These are phyloP conservation scores for Aspergillus sp. DNA, from an alignment of 2,329 filamentous ascomycete genomes.

Conservation along the genomic window DNA sequence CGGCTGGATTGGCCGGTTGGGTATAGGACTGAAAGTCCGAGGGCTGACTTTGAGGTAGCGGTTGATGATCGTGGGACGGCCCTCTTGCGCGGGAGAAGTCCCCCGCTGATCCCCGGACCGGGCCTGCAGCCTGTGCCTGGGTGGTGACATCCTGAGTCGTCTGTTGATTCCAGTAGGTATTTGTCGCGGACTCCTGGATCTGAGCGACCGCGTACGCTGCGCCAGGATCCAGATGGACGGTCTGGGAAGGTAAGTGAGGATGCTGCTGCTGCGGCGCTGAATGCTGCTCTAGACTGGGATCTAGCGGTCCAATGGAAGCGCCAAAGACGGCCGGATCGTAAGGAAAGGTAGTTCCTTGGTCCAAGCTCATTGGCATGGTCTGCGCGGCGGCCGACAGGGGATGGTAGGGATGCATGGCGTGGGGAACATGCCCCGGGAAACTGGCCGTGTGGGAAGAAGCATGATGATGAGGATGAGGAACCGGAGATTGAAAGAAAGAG, in stretches of 20 bases:
- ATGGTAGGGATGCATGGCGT: conserved; percentile 32
- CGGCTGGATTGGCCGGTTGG: conserved; percentile 14
- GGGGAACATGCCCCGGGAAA: conserved; percentile 26
- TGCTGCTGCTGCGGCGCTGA: neutral
- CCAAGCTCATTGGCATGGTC: conserved; percentile 22
- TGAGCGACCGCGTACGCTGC: conserved; percentile 16
- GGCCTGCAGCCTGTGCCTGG: neutral
- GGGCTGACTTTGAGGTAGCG: conserved; percentile 12
- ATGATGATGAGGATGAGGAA: neutral
- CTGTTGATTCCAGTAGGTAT: conserved; percentile 17
- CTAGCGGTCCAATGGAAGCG: conserved; percentile 21
- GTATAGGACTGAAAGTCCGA: conserved; percentile 20
- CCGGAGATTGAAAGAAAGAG: conserved; percentile 16
- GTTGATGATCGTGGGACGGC: conserved; percentile 4
- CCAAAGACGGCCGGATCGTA: conserved; percentile 29
- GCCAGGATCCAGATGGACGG: conserved; percentile 12
- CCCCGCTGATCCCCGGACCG: neutral
- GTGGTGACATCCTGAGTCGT: neutral
- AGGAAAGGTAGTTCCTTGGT: conserved; percentile 22
- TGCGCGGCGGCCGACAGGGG: conserved; percentile 17
- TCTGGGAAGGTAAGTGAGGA: conserved; percentile 13
- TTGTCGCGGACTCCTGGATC: conserved; percentile 2
- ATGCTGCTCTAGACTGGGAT: conserved; percentile 15
- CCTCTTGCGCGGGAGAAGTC: conserved; percentile 7
- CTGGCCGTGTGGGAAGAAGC: neutral